Percentiles rank a stretch among this genome's conserved stretches.
phyloP scores from a whole-genome alignment of 306 rosid genomes.

The Lathyrus aphaca region DNA sequence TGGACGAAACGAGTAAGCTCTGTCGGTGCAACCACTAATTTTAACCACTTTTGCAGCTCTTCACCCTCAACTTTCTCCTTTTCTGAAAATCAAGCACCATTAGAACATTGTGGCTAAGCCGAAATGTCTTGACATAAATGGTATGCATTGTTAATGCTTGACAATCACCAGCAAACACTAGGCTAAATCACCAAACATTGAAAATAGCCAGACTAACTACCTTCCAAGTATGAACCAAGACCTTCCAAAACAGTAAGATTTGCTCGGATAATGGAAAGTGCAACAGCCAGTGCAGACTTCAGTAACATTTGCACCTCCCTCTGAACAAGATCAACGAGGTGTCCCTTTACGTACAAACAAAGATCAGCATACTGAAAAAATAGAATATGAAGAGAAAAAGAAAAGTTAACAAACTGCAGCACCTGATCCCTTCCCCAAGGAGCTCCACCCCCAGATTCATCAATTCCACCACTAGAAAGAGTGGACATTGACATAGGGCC shows the following conservation, averaged over 20 bases:
- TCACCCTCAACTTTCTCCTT: constrained; percentile 94
- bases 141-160: neutral
- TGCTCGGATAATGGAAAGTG: constrained; percentile 84
- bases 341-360: constrained; percentile 61
- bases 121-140: neutral
- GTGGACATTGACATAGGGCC: constrained; percentile 90
- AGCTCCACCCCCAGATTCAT: constrained; percentile 77
- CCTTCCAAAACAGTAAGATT: constrained; percentile 93
- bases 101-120: constrained; percentile 37
- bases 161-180: neutral
- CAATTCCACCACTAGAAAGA: constrained; percentile 81
- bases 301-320: constrained; percentile 82
- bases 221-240: constrained; percentile 92
- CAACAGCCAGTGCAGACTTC: constrained; percentile 76
- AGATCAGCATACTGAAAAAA: constrained; percentile 49
- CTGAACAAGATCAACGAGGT: constrained; percentile 88
- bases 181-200: constrained; percentile 18
- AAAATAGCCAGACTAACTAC: constrained; percentile 37
- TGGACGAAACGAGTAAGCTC: constrained; percentile 66
- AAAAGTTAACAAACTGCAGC: constrained; percentile 27
- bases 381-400: constrained; percentile 15
- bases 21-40: constrained; percentile 80
- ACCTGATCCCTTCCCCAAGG: constrained; percentile 99
- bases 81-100: constrained; percentile 58
- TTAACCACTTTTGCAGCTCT: constrained; percentile 86